Evolutionary conservation across 2,329 filamentous ascomycete genomes (phyloP).

Genomic region (Colletotrichum musicola): DNA sequence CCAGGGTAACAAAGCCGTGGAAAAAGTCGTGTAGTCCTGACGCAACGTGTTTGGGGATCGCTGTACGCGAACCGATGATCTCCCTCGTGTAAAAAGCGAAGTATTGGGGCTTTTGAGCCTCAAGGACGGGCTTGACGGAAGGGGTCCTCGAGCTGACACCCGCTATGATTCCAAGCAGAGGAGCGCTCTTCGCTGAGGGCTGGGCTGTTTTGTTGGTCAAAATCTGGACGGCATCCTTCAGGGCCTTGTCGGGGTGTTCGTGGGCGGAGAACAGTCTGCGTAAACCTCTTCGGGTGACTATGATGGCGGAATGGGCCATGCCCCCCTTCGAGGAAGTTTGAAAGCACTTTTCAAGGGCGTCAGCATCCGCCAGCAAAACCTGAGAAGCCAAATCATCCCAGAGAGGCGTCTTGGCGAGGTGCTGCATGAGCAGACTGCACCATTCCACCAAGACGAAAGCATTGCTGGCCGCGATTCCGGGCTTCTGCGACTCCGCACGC

Average conservation of each 20-base stretch:
- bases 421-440: constrained; percentile 84
- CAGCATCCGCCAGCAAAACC: constrained; percentile 76
- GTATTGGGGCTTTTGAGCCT: constrained; percentile 76
- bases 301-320: constrained; percentile 79
- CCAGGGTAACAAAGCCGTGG: constrained; percentile 75
- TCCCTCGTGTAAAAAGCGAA: constrained; percentile 89
- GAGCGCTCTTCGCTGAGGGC: constrained; percentile 76
- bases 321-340: constrained; percentile 72
- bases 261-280: constrained; percentile 77
- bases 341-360: constrained; percentile 82
- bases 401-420: constrained; percentile 70
- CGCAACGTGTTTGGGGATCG: constrained; percentile 79
- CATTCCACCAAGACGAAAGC: constrained; percentile 93
- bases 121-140: constrained; percentile 71
- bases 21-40: constrained; percentile 87
- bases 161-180: constrained; percentile 86
- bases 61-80: constrained; percentile 81
- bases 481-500: constrained; percentile 80
- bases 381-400: constrained; percentile 76
- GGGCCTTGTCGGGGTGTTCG: constrained; percentile 68
- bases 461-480: constrained; percentile 80
- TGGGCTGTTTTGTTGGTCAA: constrained; percentile 77
- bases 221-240: constrained; percentile 72
- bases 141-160: constrained; percentile 84
- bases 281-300: constrained; percentile 83